These are phyloP conservation scores for Metschnikowia noctiluminum DNA, from an alignment of 805 yeast species.

Conservation along the genomic window DNA sequence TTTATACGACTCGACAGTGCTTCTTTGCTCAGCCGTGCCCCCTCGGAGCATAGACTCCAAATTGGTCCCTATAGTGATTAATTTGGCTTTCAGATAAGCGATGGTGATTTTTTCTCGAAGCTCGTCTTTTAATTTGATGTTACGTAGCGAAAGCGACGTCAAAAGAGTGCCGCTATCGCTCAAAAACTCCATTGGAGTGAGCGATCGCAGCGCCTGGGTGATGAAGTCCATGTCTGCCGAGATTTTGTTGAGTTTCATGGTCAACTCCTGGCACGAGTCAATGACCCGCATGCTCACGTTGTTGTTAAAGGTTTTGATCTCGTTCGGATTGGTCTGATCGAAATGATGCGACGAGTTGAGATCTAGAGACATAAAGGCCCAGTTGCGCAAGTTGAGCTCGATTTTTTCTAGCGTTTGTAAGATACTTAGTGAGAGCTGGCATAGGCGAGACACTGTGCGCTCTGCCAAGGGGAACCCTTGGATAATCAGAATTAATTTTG, in stretches of 20 bases:
- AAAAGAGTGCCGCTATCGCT: conserved; percentile 52
- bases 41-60: conserved; percentile 48
- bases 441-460: conserved; percentile 43
- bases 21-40: conserved; percentile 25
- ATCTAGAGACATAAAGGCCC: conserved; percentile 56
- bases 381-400: conserved; percentile 44
- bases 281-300: conserved; percentile 55
- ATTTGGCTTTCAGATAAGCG: conserved; percentile 61
- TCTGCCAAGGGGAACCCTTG: conserved; percentile 43
- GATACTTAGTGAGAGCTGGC: conserved; percentile 45
- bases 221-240: conserved; percentile 45
- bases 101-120: conserved; percentile 53
- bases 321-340: conserved; percentile 15
- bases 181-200: conserved; percentile 46
- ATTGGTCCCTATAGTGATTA: conserved; percentile 63
- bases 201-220: conserved; percentile 39
- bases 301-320: conserved; percentile 42
- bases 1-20: conserved; percentile 46
- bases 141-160: conserved; percentile 43
- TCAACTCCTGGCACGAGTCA: conserved; percentile 46
- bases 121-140: conserved; percentile 48
- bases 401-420: conserved; percentile 50
- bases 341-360: conserved; percentile 43
- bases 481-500: conserved; percentile 39
- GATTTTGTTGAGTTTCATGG: conserved; percentile 39